phyloP scores from a whole-genome alignment of 2,329 filamentous ascomycete genomes.

The Knufia fluminis region DNA sequence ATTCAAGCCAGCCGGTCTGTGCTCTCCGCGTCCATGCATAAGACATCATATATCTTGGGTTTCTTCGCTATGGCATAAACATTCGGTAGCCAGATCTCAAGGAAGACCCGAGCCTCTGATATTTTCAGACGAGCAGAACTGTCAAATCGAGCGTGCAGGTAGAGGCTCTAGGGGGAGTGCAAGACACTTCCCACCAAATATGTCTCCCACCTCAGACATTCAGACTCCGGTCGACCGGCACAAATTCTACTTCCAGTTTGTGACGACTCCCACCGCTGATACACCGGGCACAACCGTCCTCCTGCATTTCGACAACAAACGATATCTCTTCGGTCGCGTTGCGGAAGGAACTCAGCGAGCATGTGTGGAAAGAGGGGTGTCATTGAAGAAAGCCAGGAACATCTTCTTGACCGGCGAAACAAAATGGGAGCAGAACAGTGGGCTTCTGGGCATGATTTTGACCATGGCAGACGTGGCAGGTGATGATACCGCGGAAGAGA shows the following conservation, averaged over 20 bases:
- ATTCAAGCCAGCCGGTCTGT: constrained; percentile 8
- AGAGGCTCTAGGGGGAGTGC: background rate
- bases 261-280: constrained; percentile 78
- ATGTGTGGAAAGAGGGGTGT: constrained; percentile 57
- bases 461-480: constrained; percentile 62
- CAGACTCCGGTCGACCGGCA: constrained; percentile 8
- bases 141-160: background rate
- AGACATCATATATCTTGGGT: background rate
- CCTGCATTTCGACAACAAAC: constrained; percentile 69
- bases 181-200: background rate
- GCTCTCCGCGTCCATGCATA: background rate
- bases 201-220: background rate
- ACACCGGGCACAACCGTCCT: constrained; percentile 70
- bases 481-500: constrained; percentile 26
- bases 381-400: constrained; percentile 58
- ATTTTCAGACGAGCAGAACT: background rate
- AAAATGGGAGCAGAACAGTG: constrained; percentile 68
- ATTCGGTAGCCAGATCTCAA: background rate
- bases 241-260: constrained; percentile 59
- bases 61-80: background rate
- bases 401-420: constrained; percentile 74
- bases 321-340: constrained; percentile 77
- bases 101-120: background rate
- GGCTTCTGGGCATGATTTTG: constrained; percentile 74
- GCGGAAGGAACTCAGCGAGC: constrained; percentile 78